Base-by-base conservation (phyloP, 257 asterid genomes). In the Solanum paucissectum region DNA sequence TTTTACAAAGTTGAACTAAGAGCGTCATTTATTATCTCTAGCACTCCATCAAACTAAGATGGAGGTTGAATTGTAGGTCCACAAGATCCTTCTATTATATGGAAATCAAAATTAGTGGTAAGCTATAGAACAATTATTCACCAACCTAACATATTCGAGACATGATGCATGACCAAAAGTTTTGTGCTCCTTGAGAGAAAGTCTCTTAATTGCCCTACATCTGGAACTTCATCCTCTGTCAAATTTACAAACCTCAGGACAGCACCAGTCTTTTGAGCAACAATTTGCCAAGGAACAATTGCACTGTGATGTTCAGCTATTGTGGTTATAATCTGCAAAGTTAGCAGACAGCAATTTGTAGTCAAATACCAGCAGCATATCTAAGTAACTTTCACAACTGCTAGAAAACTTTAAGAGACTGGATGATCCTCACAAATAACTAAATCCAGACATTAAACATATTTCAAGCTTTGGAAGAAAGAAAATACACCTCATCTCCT, bases 251-350 rank as follows among this genome's bases (percentile, higher is more conserved):
- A 94, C 91, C 92, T 97, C 83, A 97, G 89, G 84, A 92, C 90
- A 46, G 98, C 99, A 88, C 99, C 99, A 64, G 99, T 96, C 94
- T 91, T 96, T 89, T 97, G 98, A 92, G 99, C 98, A n/a, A 97
- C 95, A 91, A 94, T 34, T 94, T 96, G 99, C 99, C 99, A 97
- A 87, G 99, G 99, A 88, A 97, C 98, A 89, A 96, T 93, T 79
- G 97, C 94, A 91, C 99, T 97, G 92, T 97, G 99, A 94, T 96
- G 99, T 89, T 97, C 99, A 82, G 98, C 99, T 71, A 97, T 90
- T 73, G 98, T 92, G 68, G 94, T 92, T 71, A 97, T 87, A 88
- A 97, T 92, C 99, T 97, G 95, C 88, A 89, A 86, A 58, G 40
- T 49, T 29, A 52, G 71, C 8, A 49, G 32, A 81, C 44, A 32